Conservation (phyloP, 2,329 filamentous ascomycete genomes). For the Didymella lethalis region DNA sequence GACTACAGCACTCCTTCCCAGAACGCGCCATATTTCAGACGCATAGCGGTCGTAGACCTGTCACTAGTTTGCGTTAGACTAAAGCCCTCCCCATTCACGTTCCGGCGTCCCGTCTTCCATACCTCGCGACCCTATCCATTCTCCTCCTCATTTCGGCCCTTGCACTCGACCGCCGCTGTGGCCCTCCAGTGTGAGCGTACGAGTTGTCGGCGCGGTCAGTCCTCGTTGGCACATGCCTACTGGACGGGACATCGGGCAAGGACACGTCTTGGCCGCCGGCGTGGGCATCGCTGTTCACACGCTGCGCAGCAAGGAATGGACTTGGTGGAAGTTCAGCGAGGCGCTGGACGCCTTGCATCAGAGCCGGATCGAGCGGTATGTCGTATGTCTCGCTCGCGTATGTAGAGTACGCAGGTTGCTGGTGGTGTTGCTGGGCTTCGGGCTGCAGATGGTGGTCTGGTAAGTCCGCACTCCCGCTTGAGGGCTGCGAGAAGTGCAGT, state of each 20-base stretch:
- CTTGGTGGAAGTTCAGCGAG: conserved; percentile 46
- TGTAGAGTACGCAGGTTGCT: conserved; percentile 31
- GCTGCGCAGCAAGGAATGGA: conserved; percentile 40
- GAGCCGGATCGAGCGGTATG: conserved; percentile 68
- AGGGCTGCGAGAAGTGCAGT: conserved; percentile 6
- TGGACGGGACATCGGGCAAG: not conserved
- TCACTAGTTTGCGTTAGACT: conserved; percentile 1
- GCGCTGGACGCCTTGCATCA: conserved; percentile 58
- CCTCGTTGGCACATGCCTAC: not conserved
- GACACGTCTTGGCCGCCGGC: not conserved
- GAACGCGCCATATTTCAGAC: conserved; percentile 7
- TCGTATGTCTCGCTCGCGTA: conserved; percentile 56
- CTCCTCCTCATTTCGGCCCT: conserved; percentile 36
- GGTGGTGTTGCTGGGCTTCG: conserved; percentile 40
- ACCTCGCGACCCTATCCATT: conserved; percentile 29
- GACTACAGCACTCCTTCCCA: conserved; percentile 13
- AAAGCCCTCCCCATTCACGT: not conserved
- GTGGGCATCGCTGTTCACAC: not conserved
- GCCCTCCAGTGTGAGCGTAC: conserved; percentile 7
- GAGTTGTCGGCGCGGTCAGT: not conserved
- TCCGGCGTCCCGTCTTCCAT: conserved; percentile 12
- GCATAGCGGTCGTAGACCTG: conserved; percentile 7
- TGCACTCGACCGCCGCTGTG: conserved; percentile 25
- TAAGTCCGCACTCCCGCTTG: conserved; percentile 29
- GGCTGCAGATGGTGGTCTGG: conserved; percentile 41